Conservation (phyloP, 2,329 filamentous ascomycete genomes). For the Leptographium lundbergii region DNA sequence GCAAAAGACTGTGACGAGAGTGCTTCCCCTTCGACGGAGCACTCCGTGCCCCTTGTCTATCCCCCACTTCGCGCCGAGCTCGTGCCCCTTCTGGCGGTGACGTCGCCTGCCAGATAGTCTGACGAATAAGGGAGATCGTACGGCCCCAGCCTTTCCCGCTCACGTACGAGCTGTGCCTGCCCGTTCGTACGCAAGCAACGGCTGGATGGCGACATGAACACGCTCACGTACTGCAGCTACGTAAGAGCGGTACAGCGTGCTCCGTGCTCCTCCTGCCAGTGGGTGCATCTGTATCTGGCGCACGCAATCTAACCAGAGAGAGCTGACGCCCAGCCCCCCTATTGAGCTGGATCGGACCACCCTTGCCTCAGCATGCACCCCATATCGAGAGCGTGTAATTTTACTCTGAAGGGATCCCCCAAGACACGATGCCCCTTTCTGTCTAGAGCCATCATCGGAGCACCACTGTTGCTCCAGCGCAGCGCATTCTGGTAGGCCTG, state of each 20-base stretch:
- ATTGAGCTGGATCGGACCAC: neutral
- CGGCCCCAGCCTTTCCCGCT: neutral
- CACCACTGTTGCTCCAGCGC: neutral
- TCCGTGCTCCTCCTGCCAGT: neutral
- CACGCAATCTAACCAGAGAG: neutral
- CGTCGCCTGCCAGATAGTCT: neutral
- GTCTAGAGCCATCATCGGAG: neutral
- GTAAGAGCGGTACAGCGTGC: too few species aligned
- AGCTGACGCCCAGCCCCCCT: neutral
- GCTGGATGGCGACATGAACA: neutral
- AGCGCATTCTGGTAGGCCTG: neutral
- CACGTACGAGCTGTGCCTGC: neutral
- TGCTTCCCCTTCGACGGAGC: too few species aligned
- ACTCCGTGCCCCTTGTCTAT: neutral
- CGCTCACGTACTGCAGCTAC: too few species aligned
- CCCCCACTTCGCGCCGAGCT: neutral
- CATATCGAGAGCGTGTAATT: neutral
- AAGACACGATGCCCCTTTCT: neutral
- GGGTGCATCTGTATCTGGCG: neutral
- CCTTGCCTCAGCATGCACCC: neutral
- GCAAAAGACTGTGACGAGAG: too few species aligned
- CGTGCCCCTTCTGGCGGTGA: neutral
- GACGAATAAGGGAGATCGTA: neutral
- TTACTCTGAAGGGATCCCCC: neutral
- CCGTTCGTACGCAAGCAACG: neutral